Base-by-base conservation (phyloP, 768 basidiomycete genomes). In the Mycena epipterygia region DNA sequence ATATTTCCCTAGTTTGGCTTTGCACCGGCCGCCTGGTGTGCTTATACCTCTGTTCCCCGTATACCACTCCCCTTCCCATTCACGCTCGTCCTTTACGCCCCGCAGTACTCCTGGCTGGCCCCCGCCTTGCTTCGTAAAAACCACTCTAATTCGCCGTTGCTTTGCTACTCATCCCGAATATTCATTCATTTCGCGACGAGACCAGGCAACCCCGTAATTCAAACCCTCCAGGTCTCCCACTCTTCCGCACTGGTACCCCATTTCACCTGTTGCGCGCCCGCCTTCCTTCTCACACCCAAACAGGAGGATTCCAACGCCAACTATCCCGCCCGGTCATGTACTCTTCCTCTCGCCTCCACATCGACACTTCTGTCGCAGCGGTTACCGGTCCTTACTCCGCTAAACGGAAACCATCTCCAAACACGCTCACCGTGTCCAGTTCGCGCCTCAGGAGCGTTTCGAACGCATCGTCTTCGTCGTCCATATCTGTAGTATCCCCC, bases 391-490 rank as follows among this genome's bases (percentile, higher is more conserved):
- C 68, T 17, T 70, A 68, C 64, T 60, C 69, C 53, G 58, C 46
- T 64, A 49, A 71, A 37, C 61, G 35, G 2, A 41, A 44, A n/a
- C 56, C 67, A 8, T 63, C 73, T 7, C 42, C 73, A 19, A 78
- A 76, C 58, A 75, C 84, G 39, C 77, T 78, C 33, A 76, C 79
- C 23, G 81, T 80, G 52, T 80, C 84, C 61, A 80, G 76, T 52
- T 77, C 77, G 63, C 85, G 89, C 52, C 70, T 79, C 49, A 86
- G 89, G 69, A 89, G 86, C 72, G 76, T 81, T 27, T 91, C 90
- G 27, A 87, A 84, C 41, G 88, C 88, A 27, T 91, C 91, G 19
- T 83, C 88, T 11, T 81, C 85, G 32, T 91, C 90, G 5, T 88
- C 88, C 11, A 76, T 89, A 41, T 89, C 90, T 21, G 82, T 88